These are phyloP conservation scores for Nidula microcarpa DNA, from an alignment of 768 basidiomycete species.

Conservation along the genomic window DNA sequence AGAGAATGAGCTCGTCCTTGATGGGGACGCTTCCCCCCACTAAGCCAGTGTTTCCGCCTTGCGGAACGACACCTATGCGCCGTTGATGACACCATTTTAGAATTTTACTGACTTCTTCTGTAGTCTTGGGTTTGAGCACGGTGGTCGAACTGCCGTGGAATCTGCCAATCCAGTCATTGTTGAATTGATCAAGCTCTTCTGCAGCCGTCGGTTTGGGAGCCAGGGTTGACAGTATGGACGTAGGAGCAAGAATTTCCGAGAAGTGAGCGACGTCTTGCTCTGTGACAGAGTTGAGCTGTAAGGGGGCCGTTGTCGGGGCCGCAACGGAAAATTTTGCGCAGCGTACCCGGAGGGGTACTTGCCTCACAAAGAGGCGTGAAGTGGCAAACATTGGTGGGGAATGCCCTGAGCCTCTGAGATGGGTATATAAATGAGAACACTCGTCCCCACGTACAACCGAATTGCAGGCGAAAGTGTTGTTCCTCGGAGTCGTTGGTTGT, in stretches of 20 bases:
- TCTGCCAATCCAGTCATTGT: constrained; percentile 96
- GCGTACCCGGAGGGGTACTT: constrained; percentile 6
- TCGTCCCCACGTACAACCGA: too few species aligned
- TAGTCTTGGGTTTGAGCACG: constrained; percentile 85
- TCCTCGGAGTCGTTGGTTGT: too few species aligned
- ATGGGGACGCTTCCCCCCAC: constrained; percentile 94
- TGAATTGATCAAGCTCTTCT: constrained; percentile 74
- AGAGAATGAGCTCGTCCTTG: constrained; percentile 84
- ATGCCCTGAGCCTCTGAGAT: too few species aligned
- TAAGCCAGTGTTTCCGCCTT: constrained; percentile 97
- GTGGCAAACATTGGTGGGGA: not conserved
- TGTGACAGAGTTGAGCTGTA: constrained; percentile 45
- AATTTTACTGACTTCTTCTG: constrained; percentile 84
- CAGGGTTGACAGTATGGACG: constrained; percentile 68
- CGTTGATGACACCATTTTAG: constrained; percentile 82
- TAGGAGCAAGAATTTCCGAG: constrained; percentile 55
- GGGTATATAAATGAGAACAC: too few species aligned
- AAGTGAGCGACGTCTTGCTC: constrained; percentile 65
- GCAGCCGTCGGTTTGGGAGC: constrained; percentile 40
- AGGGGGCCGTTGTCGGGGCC: constrained; percentile 12
- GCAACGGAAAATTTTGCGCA: constrained; percentile 18
- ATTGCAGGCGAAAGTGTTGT: too few species aligned
- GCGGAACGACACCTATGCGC: constrained; percentile 88
- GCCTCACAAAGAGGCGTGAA: constrained; percentile 15
- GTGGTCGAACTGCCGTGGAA: constrained; percentile 83